A percentile compares a stretch with the other conserved stretches of the same genome.
These are phyloP conservation scores for Apophysomyces elegans DNA, from an alignment of 371 early-diverging fungal genomes.

Conservation along the genomic window DNA sequence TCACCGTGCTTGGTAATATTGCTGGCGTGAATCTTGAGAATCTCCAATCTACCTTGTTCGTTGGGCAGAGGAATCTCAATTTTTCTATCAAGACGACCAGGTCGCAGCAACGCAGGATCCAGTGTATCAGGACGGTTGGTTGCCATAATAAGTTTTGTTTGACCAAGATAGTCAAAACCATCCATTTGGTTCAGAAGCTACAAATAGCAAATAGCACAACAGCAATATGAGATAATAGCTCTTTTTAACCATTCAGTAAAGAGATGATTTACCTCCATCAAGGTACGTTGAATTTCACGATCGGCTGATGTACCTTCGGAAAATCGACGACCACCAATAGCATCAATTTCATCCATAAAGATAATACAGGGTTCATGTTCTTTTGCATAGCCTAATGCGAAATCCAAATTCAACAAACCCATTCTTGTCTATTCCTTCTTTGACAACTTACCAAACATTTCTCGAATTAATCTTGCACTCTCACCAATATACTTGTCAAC, in stretches of 20 bases:
- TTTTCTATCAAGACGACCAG: constrained; percentile 98
- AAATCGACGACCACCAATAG: constrained; percentile 99
- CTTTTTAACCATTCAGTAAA: constrained; percentile 12
- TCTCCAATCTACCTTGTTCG: constrained; percentile 93
- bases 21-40: constrained; percentile 97
- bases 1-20: constrained; percentile 97
- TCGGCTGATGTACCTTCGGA: constrained; percentile 99
- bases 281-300: constrained; percentile 99
- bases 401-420: background rate
- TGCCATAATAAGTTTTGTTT: constrained; percentile 99
- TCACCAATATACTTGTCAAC: constrained; percentile 99
- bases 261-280: constrained; percentile 83
- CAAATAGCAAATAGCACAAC: background rate
- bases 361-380: constrained; percentile 99
- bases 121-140: constrained; percentile 99
- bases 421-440: background rate
- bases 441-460: constrained; percentile 91
- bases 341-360: constrained; percentile 99
- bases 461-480: constrained; percentile 95
- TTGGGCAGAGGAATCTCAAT: constrained; percentile 98
- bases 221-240: constrained; percentile 3
- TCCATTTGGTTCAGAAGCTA: constrained; percentile 99
- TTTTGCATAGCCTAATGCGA: constrained; percentile 86
- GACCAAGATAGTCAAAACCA: constrained; percentile 98
- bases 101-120: constrained; percentile 98